Base-by-base conservation (phyloP, 805 yeast species). In the Nakazawaea ernobii region DNA sequence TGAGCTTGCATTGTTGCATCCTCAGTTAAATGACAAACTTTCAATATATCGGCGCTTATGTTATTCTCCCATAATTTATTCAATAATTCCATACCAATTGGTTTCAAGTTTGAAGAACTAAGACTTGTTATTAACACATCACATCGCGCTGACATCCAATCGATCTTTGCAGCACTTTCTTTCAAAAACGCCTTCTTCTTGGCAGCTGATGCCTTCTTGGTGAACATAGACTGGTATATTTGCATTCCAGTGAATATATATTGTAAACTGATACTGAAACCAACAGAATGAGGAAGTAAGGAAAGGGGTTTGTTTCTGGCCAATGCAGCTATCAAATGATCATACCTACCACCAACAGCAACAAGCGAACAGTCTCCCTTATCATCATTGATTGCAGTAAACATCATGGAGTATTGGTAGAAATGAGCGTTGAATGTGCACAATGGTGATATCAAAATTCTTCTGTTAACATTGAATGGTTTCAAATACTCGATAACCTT, bases 281-380 rank as follows among this genome's bases (percentile, higher is more conserved):
- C 98, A 38, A 91, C 97, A 1, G 90, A 96, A 45, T 74, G 72
- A 17, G 76, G 71, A 43, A 75, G 55, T 4, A 58, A 50, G 6
- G 53, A 48, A 1, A 61, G 53, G 9, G 61, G 51, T 43, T 63
- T 66, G 39, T 65, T 61, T 53, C 86, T 80, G 0, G 92, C 77
- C 50, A 89, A 73, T 14, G 82, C 73, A 2, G 79, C 69, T 11
- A 90, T 77, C 53, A 94, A 70, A 17, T 72, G 69, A 57, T 92
- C 98, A 59, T 90, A 94, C 47, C 99, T 71, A 2, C 99, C 99
- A 39, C 99, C 99, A 0, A 94, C 92, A 13, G 94, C 94, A 36
- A 94, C 69, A 30, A 84, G 71, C 6, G 68, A 54, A 48, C 58
- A 69, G 68, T 56, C 60, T 61, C 52, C 59, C 55, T 73, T 80